Percentiles rank a stretch among this genome's conserved stretches.
Evolutionary conservation across 31 red algal species (phyloP).

Genomic region (Bonnemaisonia californica): DNA sequence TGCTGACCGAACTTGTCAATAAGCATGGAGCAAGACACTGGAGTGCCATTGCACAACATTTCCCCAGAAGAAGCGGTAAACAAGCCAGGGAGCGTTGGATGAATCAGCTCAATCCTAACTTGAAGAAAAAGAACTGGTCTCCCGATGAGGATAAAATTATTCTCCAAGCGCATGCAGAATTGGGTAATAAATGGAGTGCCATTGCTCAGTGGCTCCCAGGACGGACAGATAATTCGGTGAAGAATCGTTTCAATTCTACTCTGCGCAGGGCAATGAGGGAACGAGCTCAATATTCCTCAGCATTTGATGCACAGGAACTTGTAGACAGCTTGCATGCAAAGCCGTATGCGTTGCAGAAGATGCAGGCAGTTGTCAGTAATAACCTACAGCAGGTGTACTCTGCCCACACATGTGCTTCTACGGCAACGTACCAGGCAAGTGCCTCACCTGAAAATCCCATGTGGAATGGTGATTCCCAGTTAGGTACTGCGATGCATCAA

Average conservation of each 20-base stretch:
- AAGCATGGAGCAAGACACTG: conserved; percentile 75
- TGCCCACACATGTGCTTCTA: neutral
- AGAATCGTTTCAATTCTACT: conserved; percentile 95
- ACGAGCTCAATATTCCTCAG: neutral
- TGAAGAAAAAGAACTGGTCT: conserved; percentile 86
- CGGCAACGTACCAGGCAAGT: neutral
- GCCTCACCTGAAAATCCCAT: neutral
- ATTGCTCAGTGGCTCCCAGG: conserved; percentile 80
- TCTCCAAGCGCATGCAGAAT: conserved; percentile 60
- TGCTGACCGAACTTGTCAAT: conserved; percentile 63
- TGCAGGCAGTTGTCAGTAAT: neutral
- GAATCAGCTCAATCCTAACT: conserved; percentile 86
- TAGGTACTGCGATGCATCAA: neutral
- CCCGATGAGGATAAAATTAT: conserved; percentile 83
- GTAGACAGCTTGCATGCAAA: neutral
- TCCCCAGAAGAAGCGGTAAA: conserved; percentile 88
- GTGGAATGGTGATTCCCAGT: neutral
- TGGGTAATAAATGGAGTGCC: conserved; percentile 87
- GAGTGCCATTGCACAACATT: conserved; percentile 81
- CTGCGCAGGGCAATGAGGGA: conserved; percentile 61
- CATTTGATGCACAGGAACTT: neutral
- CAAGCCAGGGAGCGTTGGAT: conserved; percentile 95
- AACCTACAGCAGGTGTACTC: neutral
- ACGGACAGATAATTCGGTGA: conserved; percentile 95
- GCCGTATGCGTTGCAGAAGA: neutral